Conservation (phyloP, 345 rosid genomes). For the Brassica juncea region DNA sequence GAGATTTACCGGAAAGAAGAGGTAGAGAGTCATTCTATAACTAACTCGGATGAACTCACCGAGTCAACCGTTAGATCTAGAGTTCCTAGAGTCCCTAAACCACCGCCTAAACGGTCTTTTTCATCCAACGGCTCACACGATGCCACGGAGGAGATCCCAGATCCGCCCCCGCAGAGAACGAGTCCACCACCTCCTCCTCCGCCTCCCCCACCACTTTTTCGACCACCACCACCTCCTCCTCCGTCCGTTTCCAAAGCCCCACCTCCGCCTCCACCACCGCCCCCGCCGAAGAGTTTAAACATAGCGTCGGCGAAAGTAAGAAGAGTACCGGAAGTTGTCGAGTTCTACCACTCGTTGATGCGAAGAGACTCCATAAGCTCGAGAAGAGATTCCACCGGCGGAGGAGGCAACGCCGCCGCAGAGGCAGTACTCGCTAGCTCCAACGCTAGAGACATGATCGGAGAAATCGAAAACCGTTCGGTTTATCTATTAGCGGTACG, state of each 20-base stretch:
- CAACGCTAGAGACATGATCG: conserved; percentile 92
- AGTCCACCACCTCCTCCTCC: conserved; percentile 46
- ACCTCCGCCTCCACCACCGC: conserved; percentile 79
- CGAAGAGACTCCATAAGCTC: conserved; percentile 79
- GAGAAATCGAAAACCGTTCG: conserved; percentile 98
- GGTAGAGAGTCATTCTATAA: conserved; percentile 51
- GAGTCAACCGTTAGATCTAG: conserved; percentile 61
- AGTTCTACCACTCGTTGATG: conserved; percentile 97
- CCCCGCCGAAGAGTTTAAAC: conserved; percentile 44
- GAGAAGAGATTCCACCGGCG: conserved; percentile 60
- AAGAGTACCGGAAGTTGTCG: conserved; percentile 93
- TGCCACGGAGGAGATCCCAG: conserved; percentile 29
- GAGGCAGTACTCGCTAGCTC: conserved; percentile 54
- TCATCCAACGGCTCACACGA: conserved; percentile 29
- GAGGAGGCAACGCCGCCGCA: conserved; percentile 48
- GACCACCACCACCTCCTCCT: conserved; percentile 32
- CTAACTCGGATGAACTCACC: conserved; percentile 69
- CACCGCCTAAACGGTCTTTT: conserved; percentile 67
- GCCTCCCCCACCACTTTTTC: background rate
- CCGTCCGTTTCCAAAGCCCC: conserved; percentile 32
- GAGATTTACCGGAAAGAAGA: conserved; percentile 47
- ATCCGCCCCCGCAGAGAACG: conserved; percentile 25
- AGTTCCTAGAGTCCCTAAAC: conserved; percentile 80
- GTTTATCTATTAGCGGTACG: conserved; percentile 79
- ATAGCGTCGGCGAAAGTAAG: conserved; percentile 66